These are phyloP conservation scores for Botryobasidium botryosum DNA, from an alignment of 768 basidiomycete species.

Conservation along the genomic window DNA sequence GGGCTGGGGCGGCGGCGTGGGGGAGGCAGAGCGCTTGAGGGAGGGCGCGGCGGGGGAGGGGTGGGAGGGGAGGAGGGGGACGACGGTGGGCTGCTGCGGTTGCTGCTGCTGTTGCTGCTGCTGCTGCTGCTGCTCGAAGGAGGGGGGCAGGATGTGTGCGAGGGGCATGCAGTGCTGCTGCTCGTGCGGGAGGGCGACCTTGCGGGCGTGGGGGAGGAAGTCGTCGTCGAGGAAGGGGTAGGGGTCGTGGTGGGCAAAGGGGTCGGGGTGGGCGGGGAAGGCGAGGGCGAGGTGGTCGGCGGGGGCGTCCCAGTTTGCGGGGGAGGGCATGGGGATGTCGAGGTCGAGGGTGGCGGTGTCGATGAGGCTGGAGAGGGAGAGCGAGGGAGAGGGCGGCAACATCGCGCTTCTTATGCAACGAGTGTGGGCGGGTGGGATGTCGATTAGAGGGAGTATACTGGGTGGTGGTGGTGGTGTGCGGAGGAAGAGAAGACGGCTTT, in stretches of 20 bases:
- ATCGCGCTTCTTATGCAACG: constrained; percentile 1
- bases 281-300: constrained; percentile 1
- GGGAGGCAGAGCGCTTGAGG: not conserved
- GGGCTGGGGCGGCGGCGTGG: constrained; percentile 2
- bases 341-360: constrained; percentile 6
- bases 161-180: constrained; percentile 4
- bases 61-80: constrained; percentile 6
- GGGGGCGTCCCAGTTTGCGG: constrained; percentile 1
- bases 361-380: constrained; percentile 8
- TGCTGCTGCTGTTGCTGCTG: constrained; percentile 4
- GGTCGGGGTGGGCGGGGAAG: not conserved
- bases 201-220: no score
- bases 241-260: not conserved
- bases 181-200: not conserved
- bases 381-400: constrained; percentile 6
- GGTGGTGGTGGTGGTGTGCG: constrained; percentile 5
- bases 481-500: not conserved
- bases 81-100: constrained; percentile 9
- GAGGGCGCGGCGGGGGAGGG: not conserved
- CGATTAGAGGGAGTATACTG: constrained; percentile 3
- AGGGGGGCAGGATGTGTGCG: constrained; percentile 2
- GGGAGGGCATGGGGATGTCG: constrained; percentile 2
- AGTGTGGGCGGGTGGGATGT: not conserved
- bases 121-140: constrained; percentile 3
- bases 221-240: not conserved